phyloP scores from a whole-genome alignment of 2,329 filamentous ascomycete species.

The Zalaria sp. region DNA sequence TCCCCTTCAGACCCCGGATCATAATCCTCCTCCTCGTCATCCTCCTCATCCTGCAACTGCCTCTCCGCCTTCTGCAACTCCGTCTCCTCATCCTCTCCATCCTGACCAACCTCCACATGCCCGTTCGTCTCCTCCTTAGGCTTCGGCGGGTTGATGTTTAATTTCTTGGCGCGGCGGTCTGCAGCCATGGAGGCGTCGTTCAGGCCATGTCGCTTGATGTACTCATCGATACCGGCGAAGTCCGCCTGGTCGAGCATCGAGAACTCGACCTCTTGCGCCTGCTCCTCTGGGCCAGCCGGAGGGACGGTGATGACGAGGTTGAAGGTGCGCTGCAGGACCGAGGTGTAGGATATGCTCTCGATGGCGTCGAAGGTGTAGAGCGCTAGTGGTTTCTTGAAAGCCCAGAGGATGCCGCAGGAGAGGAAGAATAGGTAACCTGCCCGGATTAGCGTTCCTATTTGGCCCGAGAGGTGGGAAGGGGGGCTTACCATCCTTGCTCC shows the following conservation, averaged over 20 bases:
- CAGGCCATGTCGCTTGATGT: constrained; percentile 45
- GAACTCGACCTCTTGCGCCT: constrained; percentile 45
- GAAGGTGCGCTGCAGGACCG: constrained; percentile 50
- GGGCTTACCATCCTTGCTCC: constrained; percentile 47
- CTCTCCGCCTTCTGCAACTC: constrained; percentile 25
- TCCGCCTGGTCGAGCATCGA: constrained; percentile 53
- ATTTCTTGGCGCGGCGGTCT: constrained; percentile 43
- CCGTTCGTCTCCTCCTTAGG: constrained; percentile 12
- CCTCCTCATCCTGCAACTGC: constrained; percentile 19
- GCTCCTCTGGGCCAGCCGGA: constrained; percentile 11
- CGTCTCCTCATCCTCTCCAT: constrained; percentile 18
- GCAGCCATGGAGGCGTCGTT: constrained; percentile 52
- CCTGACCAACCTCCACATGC: constrained; percentile 5
- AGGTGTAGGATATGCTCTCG: constrained; percentile 48
- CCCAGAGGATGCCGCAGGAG: constrained; percentile 46
- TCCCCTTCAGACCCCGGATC: constrained; percentile 26
- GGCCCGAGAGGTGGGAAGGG: not conserved
- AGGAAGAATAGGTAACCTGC: constrained; percentile 50
- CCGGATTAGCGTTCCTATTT: not conserved
- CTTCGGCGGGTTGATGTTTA: constrained; percentile 33
- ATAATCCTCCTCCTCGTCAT: constrained; percentile 27
- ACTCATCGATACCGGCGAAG: constrained; percentile 46
- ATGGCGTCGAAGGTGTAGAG: constrained; percentile 48
- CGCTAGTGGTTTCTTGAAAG: constrained; percentile 50
- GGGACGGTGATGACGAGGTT: constrained; percentile 42